phyloP scores from a whole-genome alignment of 768 basidiomycete genomes.

The Astraeus odoratus region DNA sequence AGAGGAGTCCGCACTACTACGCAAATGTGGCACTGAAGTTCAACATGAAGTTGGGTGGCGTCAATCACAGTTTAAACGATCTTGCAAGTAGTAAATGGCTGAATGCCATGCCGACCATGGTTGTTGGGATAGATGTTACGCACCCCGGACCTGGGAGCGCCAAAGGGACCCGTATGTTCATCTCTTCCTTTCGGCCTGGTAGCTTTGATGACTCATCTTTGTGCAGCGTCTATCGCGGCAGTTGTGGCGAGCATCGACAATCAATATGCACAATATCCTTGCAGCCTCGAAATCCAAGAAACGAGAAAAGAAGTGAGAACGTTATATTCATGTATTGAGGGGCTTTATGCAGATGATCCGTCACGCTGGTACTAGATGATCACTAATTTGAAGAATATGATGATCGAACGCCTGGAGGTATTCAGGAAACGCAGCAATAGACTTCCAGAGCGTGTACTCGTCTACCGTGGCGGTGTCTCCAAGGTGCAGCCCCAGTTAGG shows the following conservation, averaged over 20 bases:
- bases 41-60: constrained; percentile 49
- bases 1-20: constrained; percentile 47
- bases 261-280: constrained; percentile 44
- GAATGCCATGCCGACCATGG: constrained; percentile 37
- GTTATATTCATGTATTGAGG: neutral
- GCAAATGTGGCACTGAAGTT: constrained; percentile 52
- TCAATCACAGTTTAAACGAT: constrained; percentile 41
- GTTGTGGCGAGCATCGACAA: constrained; percentile 44
- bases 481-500: constrained; percentile 39
- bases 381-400: constrained; percentile 41
- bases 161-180: constrained; percentile 34
- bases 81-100: constrained; percentile 33
- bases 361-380: constrained; percentile 38
- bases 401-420: constrained; percentile 38
- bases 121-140: constrained; percentile 61
- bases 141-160: constrained; percentile 74
- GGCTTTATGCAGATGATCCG: neutral
- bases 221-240: constrained; percentile 41
- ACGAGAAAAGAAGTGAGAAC: constrained; percentile 64
- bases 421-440: constrained; percentile 29
- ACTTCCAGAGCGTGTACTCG: constrained; percentile 41
- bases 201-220: neutral
- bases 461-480: constrained; percentile 73
- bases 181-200: neutral
- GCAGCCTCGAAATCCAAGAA: constrained; percentile 42